Conservation (phyloP, 441 rosid species). For the Aquilaria agallochum region DNA sequence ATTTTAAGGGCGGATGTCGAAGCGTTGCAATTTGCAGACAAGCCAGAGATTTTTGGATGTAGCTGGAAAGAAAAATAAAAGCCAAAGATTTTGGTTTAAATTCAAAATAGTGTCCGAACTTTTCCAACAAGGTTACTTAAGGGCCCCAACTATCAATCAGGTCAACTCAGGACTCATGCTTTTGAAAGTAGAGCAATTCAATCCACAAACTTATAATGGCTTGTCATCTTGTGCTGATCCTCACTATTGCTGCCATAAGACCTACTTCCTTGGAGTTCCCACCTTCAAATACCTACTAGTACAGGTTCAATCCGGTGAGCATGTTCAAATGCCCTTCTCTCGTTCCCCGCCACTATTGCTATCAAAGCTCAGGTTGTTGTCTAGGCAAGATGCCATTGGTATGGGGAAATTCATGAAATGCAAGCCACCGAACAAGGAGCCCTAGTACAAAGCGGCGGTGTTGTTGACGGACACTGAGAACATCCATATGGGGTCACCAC, state of each 20-base stretch:
- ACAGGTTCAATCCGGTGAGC: constrained; percentile 51
- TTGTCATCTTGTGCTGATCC: constrained; percentile 46
- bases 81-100: too few relatives aligned
- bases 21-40: too few relatives aligned
- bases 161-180: too few relatives aligned
- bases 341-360: constrained; percentile 19
- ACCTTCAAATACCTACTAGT: constrained; percentile 23
- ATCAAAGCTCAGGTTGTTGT: constrained; percentile 45
- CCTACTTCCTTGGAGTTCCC: constrained; percentile 56
- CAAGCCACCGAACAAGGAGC: constrained; percentile 52
- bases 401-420: constrained; percentile 81
- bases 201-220: constrained; percentile 22
- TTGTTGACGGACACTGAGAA: constrained; percentile 46
- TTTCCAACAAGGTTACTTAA: too few relatives aligned
- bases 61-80: too few relatives aligned
- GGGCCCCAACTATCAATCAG: too few relatives aligned
- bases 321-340: constrained; percentile 54
- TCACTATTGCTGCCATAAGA: constrained; percentile 36
- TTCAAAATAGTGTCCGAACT: too few relatives aligned
- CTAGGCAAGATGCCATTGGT: constrained; percentile 59
- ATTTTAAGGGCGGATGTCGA: too few relatives aligned
- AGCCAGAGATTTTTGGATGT: too few relatives aligned
- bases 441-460: constrained; percentile 39
- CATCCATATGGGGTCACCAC: constrained; percentile 68
- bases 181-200: too few relatives aligned